Base-by-base conservation (phyloP, 257 asterid genomes). In the Schizonepeta tenuifolia region DNA sequence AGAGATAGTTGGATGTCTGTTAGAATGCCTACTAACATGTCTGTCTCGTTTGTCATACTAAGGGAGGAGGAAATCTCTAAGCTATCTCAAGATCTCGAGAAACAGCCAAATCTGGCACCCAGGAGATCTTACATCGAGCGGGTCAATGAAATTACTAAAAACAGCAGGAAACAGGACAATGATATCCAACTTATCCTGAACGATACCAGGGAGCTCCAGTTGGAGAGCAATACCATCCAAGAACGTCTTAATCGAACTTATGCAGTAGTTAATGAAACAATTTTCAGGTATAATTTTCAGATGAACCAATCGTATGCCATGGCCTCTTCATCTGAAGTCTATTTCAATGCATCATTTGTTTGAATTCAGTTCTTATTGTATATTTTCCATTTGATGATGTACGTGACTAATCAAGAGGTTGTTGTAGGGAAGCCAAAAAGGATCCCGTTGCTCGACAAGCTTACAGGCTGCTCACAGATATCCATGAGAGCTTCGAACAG, bases 151-250 rank as follows among this genome's bases (percentile, higher is more conserved):
- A 88, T 89, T 80, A 88, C 96, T n/a, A 89, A 88, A 82, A 92
- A 90, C 78, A 88, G 96, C 83, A 54, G 87, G 75, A 92, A 92
- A 74, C 98, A 82, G 83, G 98, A 92, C 53, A 79, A 55, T 62
- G 96, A 90, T 83, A 78, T 88, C 53, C 87, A 88, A 41, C 82
- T 71, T 51, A 92, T 92, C 81, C 82, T 92, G 54, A 85, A 85
- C 76, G 94, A 88, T 46, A 92, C 95, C 1, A 80, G 98, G 81
- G 98, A 86, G 77, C 94, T 90, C 76, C 96, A 90, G 83, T 74
- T 92, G 71, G 98, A 90, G 83, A 90, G 89, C 71, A 92, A 92
- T 76, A 81, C 85, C 64, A 82, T 88, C 74, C 96, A 86, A 70
- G 97, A 92, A 68, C 89, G 97, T 62, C 96, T 88, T 62, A 77